A percentile compares a stretch with the other conserved stretches of the same genome.
Conservation (phyloP, 345 rosid genomes). For the Viola odorata region DNA sequence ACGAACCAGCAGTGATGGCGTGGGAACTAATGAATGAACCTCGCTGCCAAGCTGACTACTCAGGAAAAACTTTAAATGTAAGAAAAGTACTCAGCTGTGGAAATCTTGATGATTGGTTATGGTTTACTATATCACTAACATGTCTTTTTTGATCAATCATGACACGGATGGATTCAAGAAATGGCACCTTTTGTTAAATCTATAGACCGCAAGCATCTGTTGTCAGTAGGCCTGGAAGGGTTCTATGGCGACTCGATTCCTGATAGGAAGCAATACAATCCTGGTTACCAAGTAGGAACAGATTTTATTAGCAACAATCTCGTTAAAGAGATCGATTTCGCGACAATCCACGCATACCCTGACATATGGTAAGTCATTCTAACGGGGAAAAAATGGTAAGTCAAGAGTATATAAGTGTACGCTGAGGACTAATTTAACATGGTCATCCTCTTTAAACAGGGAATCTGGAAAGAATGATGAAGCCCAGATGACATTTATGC, state of each 20-base stretch:
- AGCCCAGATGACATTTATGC: conserved; percentile 26
- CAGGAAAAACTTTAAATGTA: conserved; percentile 35
- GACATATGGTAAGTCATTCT: conserved; percentile 27
- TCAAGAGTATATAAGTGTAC: not conserved
- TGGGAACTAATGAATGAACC: conserved; percentile 55
- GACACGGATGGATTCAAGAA: conserved; percentile 38
- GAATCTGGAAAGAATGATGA: conserved; percentile 15
- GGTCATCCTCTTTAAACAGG: conserved; percentile 14
- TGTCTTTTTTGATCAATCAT: not conserved
- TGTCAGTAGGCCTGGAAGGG: conserved; percentile 41
- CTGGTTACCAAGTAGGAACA: conserved; percentile 35
- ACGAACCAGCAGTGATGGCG: conserved; percentile 43
- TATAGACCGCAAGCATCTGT: conserved; percentile 37
- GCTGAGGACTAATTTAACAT: not conserved
- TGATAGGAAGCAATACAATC: conserved; percentile 34
- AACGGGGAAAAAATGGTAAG: not conserved
- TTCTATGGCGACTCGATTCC: conserved; percentile 38
- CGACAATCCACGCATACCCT: conserved; percentile 45
- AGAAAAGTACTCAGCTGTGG: not conserved
- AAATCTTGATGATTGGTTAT: not conserved
- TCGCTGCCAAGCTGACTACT: conserved; percentile 30
- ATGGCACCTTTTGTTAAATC: conserved; percentile 44
- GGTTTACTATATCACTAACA: too few relatives aligned
- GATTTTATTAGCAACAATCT: conserved; percentile 36
- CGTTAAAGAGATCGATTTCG: conserved; percentile 32